A percentile compares a stretch with the other conserved stretches of the same genome.
Evolutionary conservation across 2,329 filamentous ascomycete species (phyloP).

Genomic region (Hypoxylon sp.): DNA sequence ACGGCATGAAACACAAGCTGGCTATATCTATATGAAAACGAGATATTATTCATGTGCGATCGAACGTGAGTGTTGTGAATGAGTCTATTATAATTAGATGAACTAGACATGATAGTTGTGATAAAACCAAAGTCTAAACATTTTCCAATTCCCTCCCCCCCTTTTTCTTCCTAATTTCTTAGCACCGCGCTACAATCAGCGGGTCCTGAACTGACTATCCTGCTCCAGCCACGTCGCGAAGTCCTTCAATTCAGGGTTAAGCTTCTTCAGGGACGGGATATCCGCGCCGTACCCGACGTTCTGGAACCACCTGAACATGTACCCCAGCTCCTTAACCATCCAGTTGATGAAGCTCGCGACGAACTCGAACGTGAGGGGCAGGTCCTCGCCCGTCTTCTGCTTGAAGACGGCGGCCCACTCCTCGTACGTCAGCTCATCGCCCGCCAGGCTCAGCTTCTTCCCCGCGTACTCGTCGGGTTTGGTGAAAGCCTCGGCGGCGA

Average conservation of each 20-base stretch:
- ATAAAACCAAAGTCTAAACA: neutral
- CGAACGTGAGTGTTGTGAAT: no score
- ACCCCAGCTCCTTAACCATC: constrained; percentile 50
- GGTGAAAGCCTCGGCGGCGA: constrained; percentile 53
- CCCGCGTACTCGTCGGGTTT: constrained; percentile 50
- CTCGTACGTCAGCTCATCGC: constrained; percentile 54
- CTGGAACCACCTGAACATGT: constrained; percentile 55
- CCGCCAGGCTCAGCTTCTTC: constrained; percentile 54
- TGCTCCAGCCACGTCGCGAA: constrained; percentile 46
- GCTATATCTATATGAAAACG: no score
- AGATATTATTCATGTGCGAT: no score
- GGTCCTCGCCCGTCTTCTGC: constrained; percentile 46
- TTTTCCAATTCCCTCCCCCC: neutral
- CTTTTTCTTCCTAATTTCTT: neutral
- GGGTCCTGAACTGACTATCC: constrained; percentile 37
- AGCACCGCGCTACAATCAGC: neutral
- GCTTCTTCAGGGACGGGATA: constrained; percentile 45
- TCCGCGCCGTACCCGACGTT: constrained; percentile 53
- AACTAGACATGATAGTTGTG: neutral
- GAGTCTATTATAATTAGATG: neutral
- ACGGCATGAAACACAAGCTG: no score
- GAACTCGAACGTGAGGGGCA: constrained; percentile 50
- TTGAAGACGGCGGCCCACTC: constrained; percentile 51
- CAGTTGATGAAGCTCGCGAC: constrained; percentile 45
- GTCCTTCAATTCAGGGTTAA: constrained; percentile 47